Evolutionary conservation across 2,329 filamentous ascomycete species (phyloP).

Genomic region (Trichophaea hybrida): DNA sequence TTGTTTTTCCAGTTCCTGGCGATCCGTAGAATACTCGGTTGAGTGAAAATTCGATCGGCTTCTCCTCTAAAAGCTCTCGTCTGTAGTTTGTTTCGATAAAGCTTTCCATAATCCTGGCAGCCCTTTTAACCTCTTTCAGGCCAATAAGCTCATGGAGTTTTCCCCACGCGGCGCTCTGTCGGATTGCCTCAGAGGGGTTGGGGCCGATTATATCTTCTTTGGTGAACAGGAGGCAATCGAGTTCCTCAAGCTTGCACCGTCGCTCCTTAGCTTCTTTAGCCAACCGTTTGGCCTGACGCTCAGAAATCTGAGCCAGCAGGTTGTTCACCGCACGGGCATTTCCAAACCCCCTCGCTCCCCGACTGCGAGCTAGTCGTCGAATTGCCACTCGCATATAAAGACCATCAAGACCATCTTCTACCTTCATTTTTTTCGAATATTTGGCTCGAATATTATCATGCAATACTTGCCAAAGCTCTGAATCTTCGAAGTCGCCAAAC

Average conservation of each 20-base stretch:
- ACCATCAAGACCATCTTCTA: constrained; percentile 45
- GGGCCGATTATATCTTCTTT: constrained; percentile 60
- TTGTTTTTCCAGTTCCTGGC: constrained; percentile 64
- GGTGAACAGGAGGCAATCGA: constrained; percentile 42
- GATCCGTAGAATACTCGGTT: constrained; percentile 57
- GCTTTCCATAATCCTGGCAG: constrained; percentile 44
- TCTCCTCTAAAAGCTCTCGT: constrained; percentile 48
- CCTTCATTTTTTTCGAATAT: constrained; percentile 42
- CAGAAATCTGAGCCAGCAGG: constrained; percentile 38
- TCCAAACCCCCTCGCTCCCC: constrained; percentile 49
- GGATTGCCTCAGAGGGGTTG: constrained; percentile 43
- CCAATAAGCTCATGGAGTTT: constrained; percentile 47
- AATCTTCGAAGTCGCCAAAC: constrained; percentile 55
- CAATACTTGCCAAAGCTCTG: constrained; percentile 50
- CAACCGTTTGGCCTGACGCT: constrained; percentile 46
- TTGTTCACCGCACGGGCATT: constrained; percentile 61
- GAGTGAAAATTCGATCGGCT: constrained; percentile 44
- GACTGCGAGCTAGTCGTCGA: constrained; percentile 45
- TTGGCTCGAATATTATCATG: constrained; percentile 40
- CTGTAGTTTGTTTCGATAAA: constrained; percentile 49
- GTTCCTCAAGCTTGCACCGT: not conserved
- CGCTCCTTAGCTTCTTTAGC: constrained; percentile 30
- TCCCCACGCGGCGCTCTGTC: constrained; percentile 42
- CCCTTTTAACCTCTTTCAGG: constrained; percentile 46
- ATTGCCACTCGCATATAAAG: constrained; percentile 50